Evolutionary conservation across 192 early-diverging fungal genomes (phyloP).

Genomic region (Podila horticola): DNA sequence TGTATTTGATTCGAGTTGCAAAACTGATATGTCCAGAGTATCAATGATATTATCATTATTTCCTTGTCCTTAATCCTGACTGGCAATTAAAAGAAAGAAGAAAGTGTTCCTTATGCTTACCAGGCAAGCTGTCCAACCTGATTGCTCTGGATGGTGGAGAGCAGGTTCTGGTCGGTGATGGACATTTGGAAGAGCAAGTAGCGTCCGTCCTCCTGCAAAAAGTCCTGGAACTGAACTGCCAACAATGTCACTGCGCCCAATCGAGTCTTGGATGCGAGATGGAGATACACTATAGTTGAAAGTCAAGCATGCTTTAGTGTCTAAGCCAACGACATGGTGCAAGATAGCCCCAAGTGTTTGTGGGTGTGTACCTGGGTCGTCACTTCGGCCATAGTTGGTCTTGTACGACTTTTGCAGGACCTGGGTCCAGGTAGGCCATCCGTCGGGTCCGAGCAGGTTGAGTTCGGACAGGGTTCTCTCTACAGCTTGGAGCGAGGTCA

Average conservation of each 20-base stretch:
- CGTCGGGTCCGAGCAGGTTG: conserved; percentile 45
- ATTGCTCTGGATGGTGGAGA: conserved; percentile 73
- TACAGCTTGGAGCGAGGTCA: conserved; percentile 37
- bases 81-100: not conserved
- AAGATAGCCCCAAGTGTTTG: no score
- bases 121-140: conserved; percentile 73
- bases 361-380: conserved; percentile 48
- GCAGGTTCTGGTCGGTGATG: conserved; percentile 74
- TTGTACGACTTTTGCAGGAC: conserved; percentile 38
- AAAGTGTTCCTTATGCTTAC: conserved; percentile 46
- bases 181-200: conserved; percentile 72
- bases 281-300: conserved; percentile 47
- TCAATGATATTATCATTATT: not conserved
- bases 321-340: no score
- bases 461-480: conserved; percentile 40
- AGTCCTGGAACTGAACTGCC: conserved; percentile 72
- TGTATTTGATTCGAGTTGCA: not conserved
- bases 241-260: conserved; percentile 64
- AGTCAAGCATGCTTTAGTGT: no score
- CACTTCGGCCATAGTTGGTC: conserved; percentile 46
- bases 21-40: not conserved
- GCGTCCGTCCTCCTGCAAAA: conserved; percentile 68
- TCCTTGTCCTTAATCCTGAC: not conserved
- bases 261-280: conserved; percentile 50
- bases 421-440: conserved; percentile 49